phyloP scores from a whole-genome alignment of 345 rosid genomes.

The Carallia pectinifolia region DNA sequence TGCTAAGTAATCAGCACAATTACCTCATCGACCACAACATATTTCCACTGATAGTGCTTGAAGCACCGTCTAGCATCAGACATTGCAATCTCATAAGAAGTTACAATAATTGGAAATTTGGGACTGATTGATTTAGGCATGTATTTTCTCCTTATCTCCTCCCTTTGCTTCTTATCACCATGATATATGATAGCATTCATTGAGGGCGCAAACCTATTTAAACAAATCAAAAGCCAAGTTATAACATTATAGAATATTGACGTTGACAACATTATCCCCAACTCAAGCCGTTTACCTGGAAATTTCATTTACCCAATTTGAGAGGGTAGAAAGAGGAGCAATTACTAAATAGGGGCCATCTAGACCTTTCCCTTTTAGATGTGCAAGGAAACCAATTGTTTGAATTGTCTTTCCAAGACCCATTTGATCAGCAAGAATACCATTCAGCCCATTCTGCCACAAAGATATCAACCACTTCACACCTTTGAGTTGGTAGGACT shows the following conservation, averaged over 20 bases:
- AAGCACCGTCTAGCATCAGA: slow-evolving; percentile 61
- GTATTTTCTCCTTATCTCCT: slow-evolving; percentile 59
- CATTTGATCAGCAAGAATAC: slow-evolving; percentile 99
- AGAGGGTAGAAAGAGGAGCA: slow-evolving; percentile 97
- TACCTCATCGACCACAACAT: slow-evolving; percentile 96
- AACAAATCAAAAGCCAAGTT: not conserved
- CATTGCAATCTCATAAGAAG: slow-evolving; percentile 92
- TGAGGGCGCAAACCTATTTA: slow-evolving; percentile 73
- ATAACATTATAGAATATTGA: not conserved
- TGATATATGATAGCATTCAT: slow-evolving; percentile 76
- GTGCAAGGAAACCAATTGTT: slow-evolving; percentile 87
- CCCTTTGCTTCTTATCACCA: slow-evolving; percentile 65
- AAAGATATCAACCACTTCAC: slow-evolving; percentile 93
- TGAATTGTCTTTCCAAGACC: slow-evolving; percentile 99
- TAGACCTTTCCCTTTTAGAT: slow-evolving; percentile 79
- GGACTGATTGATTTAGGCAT: slow-evolving; percentile 72
- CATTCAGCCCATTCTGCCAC: slow-evolving; percentile 96
- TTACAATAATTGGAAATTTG: slow-evolving; percentile 77
- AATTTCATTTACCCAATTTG: slow-evolving; percentile 89
- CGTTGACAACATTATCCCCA: not conserved
- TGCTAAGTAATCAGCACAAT: slow-evolving; percentile 9
- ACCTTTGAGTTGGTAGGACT: slow-evolving; percentile 92
- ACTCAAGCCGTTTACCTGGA: slow-evolving; percentile 45
- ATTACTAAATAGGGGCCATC: slow-evolving; percentile 87
- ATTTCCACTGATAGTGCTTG: slow-evolving; percentile 81